These are phyloP conservation scores for Tephrocybe sp. DNA, from an alignment of 768 basidiomycete genomes.

Conservation along the genomic window DNA sequence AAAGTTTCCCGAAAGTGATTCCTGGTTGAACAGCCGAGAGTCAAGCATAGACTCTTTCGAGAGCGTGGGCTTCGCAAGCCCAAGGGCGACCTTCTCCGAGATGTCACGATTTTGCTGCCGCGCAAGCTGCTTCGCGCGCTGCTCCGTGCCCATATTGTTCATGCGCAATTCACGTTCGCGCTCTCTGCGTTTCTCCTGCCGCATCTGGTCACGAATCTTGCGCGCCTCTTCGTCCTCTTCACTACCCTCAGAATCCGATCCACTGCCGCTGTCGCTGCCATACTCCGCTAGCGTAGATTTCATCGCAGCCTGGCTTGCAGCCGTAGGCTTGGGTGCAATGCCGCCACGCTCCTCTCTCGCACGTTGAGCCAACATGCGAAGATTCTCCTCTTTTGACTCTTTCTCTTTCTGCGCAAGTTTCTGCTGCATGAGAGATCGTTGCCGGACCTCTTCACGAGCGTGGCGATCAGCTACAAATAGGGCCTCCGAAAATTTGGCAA, in stretches of 20 bases:
- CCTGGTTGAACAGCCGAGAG: constrained; percentile 96
- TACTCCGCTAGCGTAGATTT: constrained; percentile 81
- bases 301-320: constrained; percentile 68
- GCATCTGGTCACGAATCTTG: constrained; percentile 86
- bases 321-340: constrained; percentile 65
- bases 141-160: constrained; percentile 98
- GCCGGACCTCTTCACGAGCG: constrained; percentile 96
- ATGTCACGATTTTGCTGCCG: constrained; percentile 98
- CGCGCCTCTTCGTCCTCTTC: constrained; percentile 85
- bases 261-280: constrained; percentile 74
- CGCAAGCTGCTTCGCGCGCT: constrained; percentile 93
- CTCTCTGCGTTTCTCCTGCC: constrained; percentile 88
- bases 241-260: constrained; percentile 56
- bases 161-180: constrained; percentile 97
- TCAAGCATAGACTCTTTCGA: constrained; percentile 98
- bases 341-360: constrained; percentile 94
- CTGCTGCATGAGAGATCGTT: constrained; percentile 97
- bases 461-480: constrained; percentile 95
- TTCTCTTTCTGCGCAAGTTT: constrained; percentile 99
- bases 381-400: constrained; percentile 93
- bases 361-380: constrained; percentile 91
- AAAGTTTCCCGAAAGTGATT: constrained; percentile 78
- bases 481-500: constrained; percentile 98
- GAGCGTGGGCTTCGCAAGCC: constrained; percentile 93
- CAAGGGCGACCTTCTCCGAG: constrained; percentile 97